Conservation (phyloP, 202 grass and related monocot species). For the Digitaria exilis region DNA sequence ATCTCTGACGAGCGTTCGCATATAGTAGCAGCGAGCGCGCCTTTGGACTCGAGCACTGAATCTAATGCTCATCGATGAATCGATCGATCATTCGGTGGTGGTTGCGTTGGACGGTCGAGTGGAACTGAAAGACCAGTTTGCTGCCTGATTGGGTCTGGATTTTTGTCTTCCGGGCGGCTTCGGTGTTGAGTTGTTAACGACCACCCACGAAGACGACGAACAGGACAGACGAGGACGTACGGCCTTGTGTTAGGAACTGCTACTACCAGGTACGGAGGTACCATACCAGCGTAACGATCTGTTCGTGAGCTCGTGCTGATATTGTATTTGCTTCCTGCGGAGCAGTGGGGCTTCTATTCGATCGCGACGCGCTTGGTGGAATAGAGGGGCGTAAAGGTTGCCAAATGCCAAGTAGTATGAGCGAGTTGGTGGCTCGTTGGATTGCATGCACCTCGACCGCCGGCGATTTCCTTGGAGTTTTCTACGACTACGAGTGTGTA, state of each 20-base stretch:
- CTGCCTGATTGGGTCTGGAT: conserved; percentile 9
- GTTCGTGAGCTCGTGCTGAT: conserved; percentile 1
- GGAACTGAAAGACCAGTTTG: background rate
- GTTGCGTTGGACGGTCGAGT: background rate
- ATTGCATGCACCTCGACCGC: background rate
- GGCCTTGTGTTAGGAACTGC: background rate
- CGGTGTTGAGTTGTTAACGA: no score
- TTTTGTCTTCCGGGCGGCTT: background rate
- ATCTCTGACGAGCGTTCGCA: background rate
- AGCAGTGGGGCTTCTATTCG: background rate
- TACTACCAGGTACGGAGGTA: no score
- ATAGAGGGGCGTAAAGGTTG: background rate
- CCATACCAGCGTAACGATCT: background rate
- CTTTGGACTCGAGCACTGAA: conserved; percentile 12
- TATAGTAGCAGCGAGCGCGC: background rate
- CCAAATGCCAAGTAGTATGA: background rate
- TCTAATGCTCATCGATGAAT: conserved; percentile 1
- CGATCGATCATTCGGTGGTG: background rate
- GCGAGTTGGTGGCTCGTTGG: background rate
- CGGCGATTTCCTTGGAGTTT: background rate
- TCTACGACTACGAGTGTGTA: background rate
- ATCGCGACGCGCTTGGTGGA: background rate
- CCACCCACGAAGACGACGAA: no score
- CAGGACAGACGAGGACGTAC: background rate
- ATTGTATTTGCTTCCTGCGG: background rate